Evolutionary conservation across 768 basidiomycete genomes (phyloP), one percentile per base, ranked within the genome.

Genomic region (Crassisporium funariophilum): DNA sequence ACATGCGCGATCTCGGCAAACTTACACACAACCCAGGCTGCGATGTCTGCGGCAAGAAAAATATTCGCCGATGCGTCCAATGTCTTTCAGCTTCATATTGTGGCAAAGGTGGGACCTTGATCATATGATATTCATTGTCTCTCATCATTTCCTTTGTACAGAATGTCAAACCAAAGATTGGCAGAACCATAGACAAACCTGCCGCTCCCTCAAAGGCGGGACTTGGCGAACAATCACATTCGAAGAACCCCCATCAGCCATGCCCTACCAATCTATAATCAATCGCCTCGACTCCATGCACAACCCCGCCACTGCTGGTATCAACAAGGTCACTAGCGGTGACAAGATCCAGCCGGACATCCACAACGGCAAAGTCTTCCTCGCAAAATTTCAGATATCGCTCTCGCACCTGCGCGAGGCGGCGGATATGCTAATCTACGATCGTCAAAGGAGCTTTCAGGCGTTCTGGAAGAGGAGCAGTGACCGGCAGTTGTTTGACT

Each of bases 131-230:
- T 19, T 2, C 35, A 22, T 46, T 12, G 1, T 5, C 13, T 33
- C 43, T 44, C 35, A 29, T 24, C 41, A 17, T 29, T 40, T 40
- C 34, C 7, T 20, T 23, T 21, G 20, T 44, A 5, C 31, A 73
- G 74, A 66, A 31, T 76, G 75, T 42, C 76, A 74, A 49, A 59
- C 44, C 12, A 52, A 46, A n/a, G 69, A 75, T 50, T 77, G 74
- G 74, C 57, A 58, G 21, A 49, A 57, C 5, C 74, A 76, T 55
- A 72, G 70, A 52, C 35, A 37, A 0, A 39, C 56, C 0, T 76
- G 74, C 51, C 61, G 57, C 11, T 61, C 71, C 3, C 59, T 76
- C 35, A 63, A 66, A 46, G 69, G 67, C 17, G 73, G 69, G 2
- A 63, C 61, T 1, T 77, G 73, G 74, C 50, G 50, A 23, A 64